Percentiles rank a stretch among this genome's conserved stretches.
Conservation (phyloP, 176 grass and related monocot genomes). For the Pharus latifolius region DNA sequence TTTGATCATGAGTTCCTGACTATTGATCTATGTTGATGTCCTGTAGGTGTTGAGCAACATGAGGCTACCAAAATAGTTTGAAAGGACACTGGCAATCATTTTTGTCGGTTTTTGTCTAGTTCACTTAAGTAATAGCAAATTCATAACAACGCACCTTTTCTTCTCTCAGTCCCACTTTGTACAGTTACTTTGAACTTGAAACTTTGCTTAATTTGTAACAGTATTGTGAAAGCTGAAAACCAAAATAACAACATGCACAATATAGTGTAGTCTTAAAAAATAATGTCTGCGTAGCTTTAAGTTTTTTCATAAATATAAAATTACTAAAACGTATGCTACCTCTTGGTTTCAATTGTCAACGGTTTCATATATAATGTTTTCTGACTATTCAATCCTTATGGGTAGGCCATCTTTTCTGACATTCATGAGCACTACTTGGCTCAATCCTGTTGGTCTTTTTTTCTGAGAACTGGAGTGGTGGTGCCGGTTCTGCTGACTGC, state of each 20-base stretch:
- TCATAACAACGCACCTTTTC: not conserved
- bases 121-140: not conserved
- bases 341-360: not conserved
- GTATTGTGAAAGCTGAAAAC: not conserved
- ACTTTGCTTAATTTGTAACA: not conserved
- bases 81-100: not conserved
- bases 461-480: not conserved
- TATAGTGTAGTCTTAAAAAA: not conserved
- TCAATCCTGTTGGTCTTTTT: not conserved
- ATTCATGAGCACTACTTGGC: not conserved
- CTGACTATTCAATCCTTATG: not conserved
- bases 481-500: not conserved
- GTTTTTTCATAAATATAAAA: not conserved
- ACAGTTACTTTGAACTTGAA: not conserved
- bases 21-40: not conserved
- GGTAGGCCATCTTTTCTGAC: not conserved
- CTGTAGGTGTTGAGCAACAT: not conserved
- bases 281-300: not conserved
- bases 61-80: not conserved
- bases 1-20: not conserved
- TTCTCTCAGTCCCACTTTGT: not conserved
- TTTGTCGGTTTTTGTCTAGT: not conserved
- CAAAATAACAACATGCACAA: too few relatives aligned
- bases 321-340: not conserved
- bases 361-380: not conserved